Evolutionary conservation across 352 stramenopile species (phyloP).

Genomic region (Pythium grandisporangium): DNA sequence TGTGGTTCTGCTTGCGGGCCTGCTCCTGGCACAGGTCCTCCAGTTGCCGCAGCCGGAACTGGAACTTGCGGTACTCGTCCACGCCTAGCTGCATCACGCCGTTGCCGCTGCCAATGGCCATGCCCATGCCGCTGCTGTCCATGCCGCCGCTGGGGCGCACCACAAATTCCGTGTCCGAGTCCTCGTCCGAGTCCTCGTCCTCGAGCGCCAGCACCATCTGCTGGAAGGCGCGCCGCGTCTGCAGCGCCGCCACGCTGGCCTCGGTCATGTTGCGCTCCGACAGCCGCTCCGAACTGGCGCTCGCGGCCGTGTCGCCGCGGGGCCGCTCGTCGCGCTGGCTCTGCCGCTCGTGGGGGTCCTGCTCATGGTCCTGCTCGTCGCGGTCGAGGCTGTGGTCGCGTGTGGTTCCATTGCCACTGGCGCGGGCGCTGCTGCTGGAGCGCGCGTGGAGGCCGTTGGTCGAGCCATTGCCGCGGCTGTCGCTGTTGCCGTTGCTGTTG

Average conservation of each 20-base stretch:
- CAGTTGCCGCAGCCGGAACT: conserved; percentile 69
- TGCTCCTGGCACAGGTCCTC: conserved; percentile 70
- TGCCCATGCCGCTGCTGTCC: conserved; percentile 12
- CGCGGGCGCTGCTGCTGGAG: not conserved
- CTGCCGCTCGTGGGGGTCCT: too few species aligned
- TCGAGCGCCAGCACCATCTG: conserved; percentile 81
- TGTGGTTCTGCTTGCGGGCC: conserved; percentile 51
- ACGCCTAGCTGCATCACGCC: conserved; percentile 42
- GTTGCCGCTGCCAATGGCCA: too few species aligned
- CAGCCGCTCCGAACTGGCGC: not conserved
- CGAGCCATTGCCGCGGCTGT: conserved; percentile 6
- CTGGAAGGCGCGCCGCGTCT: conserved; percentile 74
- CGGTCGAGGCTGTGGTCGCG: not conserved
- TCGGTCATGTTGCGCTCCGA: conserved; percentile 41
- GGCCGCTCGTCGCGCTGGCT: too few species aligned
- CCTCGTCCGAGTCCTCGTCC: conserved; percentile 58
- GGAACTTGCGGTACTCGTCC: conserved; percentile 79
- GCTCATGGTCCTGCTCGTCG: too few species aligned
- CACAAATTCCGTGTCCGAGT: conserved; percentile 38
- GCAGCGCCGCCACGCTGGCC: conserved; percentile 51
- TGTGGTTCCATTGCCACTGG: not conserved
- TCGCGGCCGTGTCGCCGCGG: too few species aligned
- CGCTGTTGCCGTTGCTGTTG: not conserved
- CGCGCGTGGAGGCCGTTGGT: not conserved
- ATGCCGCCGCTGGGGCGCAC: not conserved